phyloP scores from a whole-genome alignment of 2,329 filamentous ascomycete genomes.

The Coniochaeta sp. region DNA sequence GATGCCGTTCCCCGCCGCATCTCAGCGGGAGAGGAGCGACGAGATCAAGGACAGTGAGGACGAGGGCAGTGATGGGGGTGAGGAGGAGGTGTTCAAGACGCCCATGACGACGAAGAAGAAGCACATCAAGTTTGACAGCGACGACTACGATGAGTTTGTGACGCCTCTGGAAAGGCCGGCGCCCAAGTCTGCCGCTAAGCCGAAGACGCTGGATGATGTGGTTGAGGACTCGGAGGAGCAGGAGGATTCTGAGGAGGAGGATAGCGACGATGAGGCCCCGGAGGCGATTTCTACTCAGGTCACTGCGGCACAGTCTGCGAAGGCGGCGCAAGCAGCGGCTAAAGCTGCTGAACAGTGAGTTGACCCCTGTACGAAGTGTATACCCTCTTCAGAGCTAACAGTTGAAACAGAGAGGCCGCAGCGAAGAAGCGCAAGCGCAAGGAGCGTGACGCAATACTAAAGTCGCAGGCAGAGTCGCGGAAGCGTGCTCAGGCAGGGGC shows the following conservation, averaged over 20 bases:
- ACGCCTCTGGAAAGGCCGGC: slow-evolving; percentile 21
- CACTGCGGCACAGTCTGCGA: slow-evolving; percentile 38
- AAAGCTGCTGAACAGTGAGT: slow-evolving; percentile 46
- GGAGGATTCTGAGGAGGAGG: slow-evolving; percentile 29
- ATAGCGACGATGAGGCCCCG: slow-evolving; percentile 45
- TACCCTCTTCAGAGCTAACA: neutral
- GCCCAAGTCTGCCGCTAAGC: neutral
- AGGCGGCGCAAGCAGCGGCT: slow-evolving; percentile 37
- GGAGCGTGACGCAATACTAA: slow-evolving; percentile 45
- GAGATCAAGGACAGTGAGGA: slow-evolving; percentile 9
- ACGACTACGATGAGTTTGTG: slow-evolving; percentile 21
- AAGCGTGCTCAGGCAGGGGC: slow-evolving; percentile 24
- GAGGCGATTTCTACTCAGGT: slow-evolving; percentile 50
- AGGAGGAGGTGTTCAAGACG: slow-evolving; percentile 16
- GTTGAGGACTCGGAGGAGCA: slow-evolving; percentile 10
- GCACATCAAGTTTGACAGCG: slow-evolving; percentile 23
- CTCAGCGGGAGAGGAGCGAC: slow-evolving; percentile 5
- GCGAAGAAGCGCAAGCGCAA: slow-evolving; percentile 48
- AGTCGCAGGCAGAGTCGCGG: slow-evolving; percentile 46
- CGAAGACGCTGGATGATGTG: slow-evolving; percentile 1
- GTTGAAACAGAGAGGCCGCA: slow-evolving; percentile 35
- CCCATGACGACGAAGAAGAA: slow-evolving; percentile 13
- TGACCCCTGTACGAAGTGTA: neutral
- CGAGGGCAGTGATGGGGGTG: slow-evolving; percentile 9
- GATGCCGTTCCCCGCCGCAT: slow-evolving; percentile 13